phyloP scores from a whole-genome alignment of 2,329 filamentous ascomycete species.

The Fusarium sp. region DNA sequence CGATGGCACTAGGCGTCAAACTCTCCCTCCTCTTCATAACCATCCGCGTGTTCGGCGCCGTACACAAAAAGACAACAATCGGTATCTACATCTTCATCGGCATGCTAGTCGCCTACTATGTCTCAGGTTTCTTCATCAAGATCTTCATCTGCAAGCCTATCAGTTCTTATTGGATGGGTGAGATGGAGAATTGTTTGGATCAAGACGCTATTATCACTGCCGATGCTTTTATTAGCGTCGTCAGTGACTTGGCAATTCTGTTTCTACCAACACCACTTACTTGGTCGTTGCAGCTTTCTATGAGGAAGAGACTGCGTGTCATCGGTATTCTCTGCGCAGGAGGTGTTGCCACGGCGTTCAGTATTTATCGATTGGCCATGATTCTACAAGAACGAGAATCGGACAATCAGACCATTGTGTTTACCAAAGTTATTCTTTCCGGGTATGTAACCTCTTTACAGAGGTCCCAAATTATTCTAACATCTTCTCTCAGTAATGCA shows the following conservation, averaged over 20 bases:
- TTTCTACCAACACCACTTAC: constrained; percentile 33
- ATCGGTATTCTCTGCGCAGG: constrained; percentile 40
- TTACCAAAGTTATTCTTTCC: constrained; percentile 38
- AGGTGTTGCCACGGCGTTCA: constrained; percentile 34
- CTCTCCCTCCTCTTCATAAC: constrained; percentile 59
- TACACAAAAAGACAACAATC: constrained; percentile 55
- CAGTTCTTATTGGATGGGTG: constrained; percentile 54
- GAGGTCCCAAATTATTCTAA: rapidly evolving
- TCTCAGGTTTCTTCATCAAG: constrained; percentile 57
- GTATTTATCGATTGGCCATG: constrained; percentile 34
- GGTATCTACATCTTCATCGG: constrained; percentile 55
- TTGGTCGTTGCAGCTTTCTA: constrained; percentile 32
- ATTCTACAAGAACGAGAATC: constrained; percentile 32
- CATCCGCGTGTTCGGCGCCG: constrained; percentile 56
- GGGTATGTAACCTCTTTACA: constrained; percentile 1
- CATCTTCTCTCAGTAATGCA: constrained; percentile 18
- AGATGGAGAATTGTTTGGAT: constrained; percentile 51
- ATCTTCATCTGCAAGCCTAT: constrained; percentile 59
- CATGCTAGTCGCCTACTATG: constrained; percentile 56
- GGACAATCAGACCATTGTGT: constrained; percentile 30
- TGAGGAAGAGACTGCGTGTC: constrained; percentile 29
- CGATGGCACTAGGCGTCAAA: constrained; percentile 59
- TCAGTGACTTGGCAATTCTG: constrained; percentile 36
- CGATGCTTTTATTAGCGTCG: constrained; percentile 37
- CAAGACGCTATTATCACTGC: constrained; percentile 45